Evolutionary conservation across 768 basidiomycete species (phyloP).

Genomic region (Cystofilobasidium capitatum): DNA sequence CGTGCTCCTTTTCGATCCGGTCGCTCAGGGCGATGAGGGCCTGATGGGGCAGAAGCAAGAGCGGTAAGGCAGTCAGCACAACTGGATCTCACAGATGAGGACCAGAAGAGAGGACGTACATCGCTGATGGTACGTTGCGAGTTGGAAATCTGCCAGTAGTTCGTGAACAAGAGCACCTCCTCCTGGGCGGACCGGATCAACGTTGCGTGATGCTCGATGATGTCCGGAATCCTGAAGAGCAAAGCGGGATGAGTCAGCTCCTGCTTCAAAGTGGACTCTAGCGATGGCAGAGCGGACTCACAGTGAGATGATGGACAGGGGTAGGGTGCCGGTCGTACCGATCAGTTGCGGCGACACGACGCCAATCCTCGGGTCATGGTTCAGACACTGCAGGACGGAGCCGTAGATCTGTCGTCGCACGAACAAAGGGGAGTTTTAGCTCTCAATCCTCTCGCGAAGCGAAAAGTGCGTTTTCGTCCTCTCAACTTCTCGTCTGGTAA

Average conservation of each 20-base stretch:
- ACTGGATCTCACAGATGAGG: not conserved
- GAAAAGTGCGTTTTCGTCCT: not conserved
- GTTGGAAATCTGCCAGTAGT: conserved; percentile 46
- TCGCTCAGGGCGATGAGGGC: conserved; percentile 50
- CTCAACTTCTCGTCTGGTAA: not conserved
- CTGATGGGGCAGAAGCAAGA: conserved; percentile 46
- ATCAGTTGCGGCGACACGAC: conserved; percentile 57
- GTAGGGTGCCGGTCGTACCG: conserved; percentile 48
- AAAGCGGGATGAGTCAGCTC: not conserved
- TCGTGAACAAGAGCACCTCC: conserved; percentile 61
- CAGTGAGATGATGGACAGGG: conserved; percentile 10
- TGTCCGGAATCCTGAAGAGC: conserved; percentile 50
- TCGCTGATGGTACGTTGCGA: conserved; percentile 19
- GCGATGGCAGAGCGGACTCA: not conserved
- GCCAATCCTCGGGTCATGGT: conserved; percentile 50
- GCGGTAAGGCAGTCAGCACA: conserved; percentile 48
- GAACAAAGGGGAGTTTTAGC: not conserved
- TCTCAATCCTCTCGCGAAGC: not conserved
- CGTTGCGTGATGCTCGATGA: conserved; percentile 59
- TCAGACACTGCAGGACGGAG: conserved; percentile 53
- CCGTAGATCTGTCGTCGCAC: conserved; percentile 48
- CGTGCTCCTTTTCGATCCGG: conserved; percentile 40
- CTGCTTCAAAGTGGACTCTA: not conserved
- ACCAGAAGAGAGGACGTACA: not conserved
- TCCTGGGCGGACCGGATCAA: conserved; percentile 54